A percentile compares a stretch with the other conserved stretches of the same genome.
These are phyloP conservation scores for Porodaedalea pini DNA, from an alignment of 1,284 basidiomycete species.

Conservation along the genomic window DNA sequence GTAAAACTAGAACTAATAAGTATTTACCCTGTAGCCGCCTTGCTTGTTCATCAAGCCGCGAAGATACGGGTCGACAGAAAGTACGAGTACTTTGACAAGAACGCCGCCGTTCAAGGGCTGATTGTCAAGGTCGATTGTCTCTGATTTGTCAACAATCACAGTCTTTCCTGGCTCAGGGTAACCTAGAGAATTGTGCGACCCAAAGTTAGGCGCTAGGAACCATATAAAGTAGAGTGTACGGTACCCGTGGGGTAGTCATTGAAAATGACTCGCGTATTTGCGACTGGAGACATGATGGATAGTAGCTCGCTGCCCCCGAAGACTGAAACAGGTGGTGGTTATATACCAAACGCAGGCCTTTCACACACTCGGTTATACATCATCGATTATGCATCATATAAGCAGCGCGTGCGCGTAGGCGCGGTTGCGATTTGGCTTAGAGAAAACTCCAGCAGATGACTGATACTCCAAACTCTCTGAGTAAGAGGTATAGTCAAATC, in stretches of 20 bases:
- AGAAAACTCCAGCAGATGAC: no score
- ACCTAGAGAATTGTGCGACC: conserved; percentile 4
- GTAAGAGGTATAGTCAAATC: no score
- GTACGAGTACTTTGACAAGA: conserved; percentile 35
- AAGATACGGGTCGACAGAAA: conserved; percentile 42
- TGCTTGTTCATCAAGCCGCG: conserved; percentile 31
- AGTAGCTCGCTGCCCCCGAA: background rate
- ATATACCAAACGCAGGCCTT: no score
- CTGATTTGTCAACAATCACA: conserved; percentile 30
- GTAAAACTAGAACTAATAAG: background rate
- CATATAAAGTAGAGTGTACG: background rate
- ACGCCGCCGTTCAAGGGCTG: conserved; percentile 37
- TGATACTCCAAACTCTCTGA: no score
- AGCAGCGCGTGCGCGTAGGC: no score
- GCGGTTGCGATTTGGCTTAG: no score
- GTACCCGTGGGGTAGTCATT: conserved; percentile 21
- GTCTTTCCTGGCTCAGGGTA: conserved; percentile 32
- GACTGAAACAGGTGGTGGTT: no score
- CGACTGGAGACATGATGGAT: conserved; percentile 13
- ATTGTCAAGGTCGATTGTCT: conserved; percentile 38
- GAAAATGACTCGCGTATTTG: conserved; percentile 24
- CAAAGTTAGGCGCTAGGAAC: background rate
- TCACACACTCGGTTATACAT: no score
- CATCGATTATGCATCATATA: background rate
- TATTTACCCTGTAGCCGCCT: background rate